Evolutionary conservation across 2,329 filamentous ascomycete species (phyloP).

Genomic region (Metarhizium guizhouense): DNA sequence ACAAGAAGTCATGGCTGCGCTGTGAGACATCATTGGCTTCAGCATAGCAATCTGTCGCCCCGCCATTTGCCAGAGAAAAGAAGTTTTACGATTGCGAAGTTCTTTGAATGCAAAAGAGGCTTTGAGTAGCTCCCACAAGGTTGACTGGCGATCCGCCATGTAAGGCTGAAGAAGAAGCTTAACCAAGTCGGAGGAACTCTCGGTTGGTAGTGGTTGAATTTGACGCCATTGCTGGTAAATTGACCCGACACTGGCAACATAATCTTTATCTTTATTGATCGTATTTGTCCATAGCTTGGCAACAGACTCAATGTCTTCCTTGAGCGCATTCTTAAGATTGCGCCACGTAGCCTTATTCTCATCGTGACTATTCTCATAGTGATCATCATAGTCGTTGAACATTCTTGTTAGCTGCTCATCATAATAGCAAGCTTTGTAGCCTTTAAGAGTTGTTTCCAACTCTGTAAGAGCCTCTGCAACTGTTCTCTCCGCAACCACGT

Average conservation of each 20-base stretch:
- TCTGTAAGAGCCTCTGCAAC: constrained; percentile 28
- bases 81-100: constrained; percentile 16
- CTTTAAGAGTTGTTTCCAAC: constrained; percentile 18
- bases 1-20: constrained; percentile 6
- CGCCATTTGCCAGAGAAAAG: constrained; percentile 38
- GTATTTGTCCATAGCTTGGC: constrained; percentile 24
- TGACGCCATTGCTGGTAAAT: constrained; percentile 32
- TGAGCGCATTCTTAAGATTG: constrained; percentile 24
- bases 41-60: constrained; percentile 39
- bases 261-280: constrained; percentile 6
- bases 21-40: constrained; percentile 26
- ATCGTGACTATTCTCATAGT: constrained; percentile 5
- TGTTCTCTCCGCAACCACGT: constrained; percentile 35
- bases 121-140: constrained; percentile 39
- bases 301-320: constrained; percentile 21
- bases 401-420: constrained; percentile 12
- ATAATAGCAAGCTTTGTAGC: neutral
- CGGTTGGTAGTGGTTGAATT: constrained; percentile 27
- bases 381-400: constrained; percentile 23
- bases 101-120: constrained; percentile 38
- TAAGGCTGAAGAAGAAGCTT: constrained; percentile 18
- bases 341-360: constrained; percentile 17
- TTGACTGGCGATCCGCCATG: constrained; percentile 17
- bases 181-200: constrained; percentile 16
- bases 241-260: constrained; percentile 18